Evolutionary conservation across 192 early-diverging fungal species (phyloP).

Genomic region (Diversispora epigaea): DNA sequence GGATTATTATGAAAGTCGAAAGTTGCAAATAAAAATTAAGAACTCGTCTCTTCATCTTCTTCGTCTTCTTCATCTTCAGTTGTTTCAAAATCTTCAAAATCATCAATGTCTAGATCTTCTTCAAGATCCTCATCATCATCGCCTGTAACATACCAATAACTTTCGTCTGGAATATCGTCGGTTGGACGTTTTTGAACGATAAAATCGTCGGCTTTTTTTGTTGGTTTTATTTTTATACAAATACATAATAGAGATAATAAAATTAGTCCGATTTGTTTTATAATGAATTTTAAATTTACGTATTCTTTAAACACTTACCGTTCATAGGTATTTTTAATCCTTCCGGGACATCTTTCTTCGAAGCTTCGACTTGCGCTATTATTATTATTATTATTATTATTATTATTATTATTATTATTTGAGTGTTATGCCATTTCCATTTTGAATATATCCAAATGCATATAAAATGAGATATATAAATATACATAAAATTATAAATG

Average conservation of each 20-base stretch:
- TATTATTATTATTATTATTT: background rate
- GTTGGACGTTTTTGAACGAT: conserved; percentile 35
- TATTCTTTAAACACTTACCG: conserved; percentile 34
- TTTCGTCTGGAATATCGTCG: conserved; percentile 42
- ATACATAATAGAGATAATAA: conserved; percentile 16
- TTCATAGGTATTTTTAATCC: conserved; percentile 49
- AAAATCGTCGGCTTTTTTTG: conserved; percentile 26
- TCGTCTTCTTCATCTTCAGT: conserved; percentile 43
- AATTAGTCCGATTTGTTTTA: background rate
- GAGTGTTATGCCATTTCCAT: background rate
- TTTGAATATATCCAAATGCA: too few relatives aligned
- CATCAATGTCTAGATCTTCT: background rate
- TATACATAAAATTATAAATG: background rate
- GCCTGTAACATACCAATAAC: conserved; percentile 36
- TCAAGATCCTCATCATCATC: conserved; percentile 39
- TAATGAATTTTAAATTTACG: too few relatives aligned
- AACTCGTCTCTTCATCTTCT: background rate
- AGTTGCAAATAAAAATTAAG: background rate
- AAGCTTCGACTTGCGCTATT: conserved; percentile 49
- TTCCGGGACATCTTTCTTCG: conserved; percentile 49
- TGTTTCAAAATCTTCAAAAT: conserved; percentile 36
- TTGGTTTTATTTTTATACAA: background rate
- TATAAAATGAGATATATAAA: background rate
- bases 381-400: background rate
- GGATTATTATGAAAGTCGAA: background rate